phyloP scores from a whole-genome alignment of 2,329 filamentous ascomycete species.

The Xylaria sp. region DNA sequence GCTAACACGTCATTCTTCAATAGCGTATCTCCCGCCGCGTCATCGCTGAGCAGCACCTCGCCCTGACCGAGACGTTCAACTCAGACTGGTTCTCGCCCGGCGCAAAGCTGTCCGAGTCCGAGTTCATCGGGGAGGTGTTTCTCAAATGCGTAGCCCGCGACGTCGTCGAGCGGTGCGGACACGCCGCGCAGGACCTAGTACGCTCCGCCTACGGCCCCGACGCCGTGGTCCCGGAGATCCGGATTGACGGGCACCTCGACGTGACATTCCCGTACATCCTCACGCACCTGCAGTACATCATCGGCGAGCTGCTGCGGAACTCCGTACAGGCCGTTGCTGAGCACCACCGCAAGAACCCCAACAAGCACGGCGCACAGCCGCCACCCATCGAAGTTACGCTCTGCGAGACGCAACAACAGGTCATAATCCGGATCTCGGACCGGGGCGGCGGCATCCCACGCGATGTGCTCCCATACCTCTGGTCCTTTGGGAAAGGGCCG shows the following conservation, averaged over 20 bases:
- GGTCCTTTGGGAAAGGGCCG: conserved; percentile 97
- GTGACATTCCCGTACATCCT: conserved; percentile 97
- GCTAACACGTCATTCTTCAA: conserved; percentile 9
- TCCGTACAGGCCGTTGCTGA: conserved; percentile 94
- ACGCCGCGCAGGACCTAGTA: conserved; percentile 78
- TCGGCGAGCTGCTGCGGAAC: conserved; percentile 94
- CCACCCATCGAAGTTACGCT: conserved; percentile 94
- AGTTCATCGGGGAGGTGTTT: conserved; percentile 96
- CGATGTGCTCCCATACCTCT: conserved; percentile 87
- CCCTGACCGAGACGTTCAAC: conserved; percentile 93
- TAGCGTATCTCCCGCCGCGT: conserved; percentile 94
- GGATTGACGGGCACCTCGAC: conserved; percentile 83
- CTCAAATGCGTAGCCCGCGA: conserved; percentile 91
- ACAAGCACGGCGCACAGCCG: conserved; percentile 56
- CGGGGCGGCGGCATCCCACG: conserved; percentile 91
- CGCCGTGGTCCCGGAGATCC: conserved; percentile 80
- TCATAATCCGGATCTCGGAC: conserved; percentile 96
- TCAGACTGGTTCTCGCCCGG: conserved; percentile 90
- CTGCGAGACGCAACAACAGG: conserved; percentile 92
- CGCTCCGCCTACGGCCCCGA: conserved; percentile 78
- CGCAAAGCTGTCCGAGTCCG: conserved; percentile 75
- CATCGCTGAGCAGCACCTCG: conserved; percentile 96
- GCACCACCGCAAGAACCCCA: conserved; percentile 62
- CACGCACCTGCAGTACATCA: conserved; percentile 95
- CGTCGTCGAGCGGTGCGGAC: conserved; percentile 85